Base-by-base conservation (phyloP, 2,329 filamentous ascomycete genomes). In the Monosporascus sp. region DNA sequence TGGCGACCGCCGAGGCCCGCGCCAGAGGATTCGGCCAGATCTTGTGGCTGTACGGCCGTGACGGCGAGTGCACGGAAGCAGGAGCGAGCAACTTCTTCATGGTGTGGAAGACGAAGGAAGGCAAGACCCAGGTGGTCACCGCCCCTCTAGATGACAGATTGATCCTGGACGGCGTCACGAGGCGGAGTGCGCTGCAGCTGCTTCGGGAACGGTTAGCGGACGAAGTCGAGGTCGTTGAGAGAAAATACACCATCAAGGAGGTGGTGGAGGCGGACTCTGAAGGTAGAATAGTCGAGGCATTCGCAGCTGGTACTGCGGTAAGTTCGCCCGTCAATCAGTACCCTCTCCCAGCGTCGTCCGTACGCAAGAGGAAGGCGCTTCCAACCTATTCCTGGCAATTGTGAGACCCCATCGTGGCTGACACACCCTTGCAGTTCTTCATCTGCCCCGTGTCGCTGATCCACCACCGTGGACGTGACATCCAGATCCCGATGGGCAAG, bases 51-150 rank as follows among this genome's bases (percentile, higher is more conserved):
- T 94, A 96, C 65, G 90, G 90, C 1, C 71, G 82, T 41, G 79
- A 93, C 61, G 82, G 82, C 50, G 82, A 83, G 66, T 91, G 95
- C 58, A 97, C 92, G 2, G 92, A 97, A 75, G 92, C 92, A 2
- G 92, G 92, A 5, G 92, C 90, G 14, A 89, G 84, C 65, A 97
- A 97, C 73, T 96, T 96, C 74, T 96, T 97, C 65, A 77, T 96
- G 7, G 76, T 96, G 14, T 91, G 88, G 89, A 80, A 78, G 66
- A 81, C 79, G 47, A 81, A 78, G 67, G 80, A 85, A 61, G 84
- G 81, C 7, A 80, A 76, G 62, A 65, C 80, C 24, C 79, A 94
- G 74, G 77, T 97, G 34, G 78, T 96, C 52, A 97, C 92, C 2
- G 90, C 92, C 2, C 89, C 90, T 8, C 73, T 97, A 44, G 87